Conservation (phyloP, 306 rosid species). For the Prinsepia uniflora region DNA sequence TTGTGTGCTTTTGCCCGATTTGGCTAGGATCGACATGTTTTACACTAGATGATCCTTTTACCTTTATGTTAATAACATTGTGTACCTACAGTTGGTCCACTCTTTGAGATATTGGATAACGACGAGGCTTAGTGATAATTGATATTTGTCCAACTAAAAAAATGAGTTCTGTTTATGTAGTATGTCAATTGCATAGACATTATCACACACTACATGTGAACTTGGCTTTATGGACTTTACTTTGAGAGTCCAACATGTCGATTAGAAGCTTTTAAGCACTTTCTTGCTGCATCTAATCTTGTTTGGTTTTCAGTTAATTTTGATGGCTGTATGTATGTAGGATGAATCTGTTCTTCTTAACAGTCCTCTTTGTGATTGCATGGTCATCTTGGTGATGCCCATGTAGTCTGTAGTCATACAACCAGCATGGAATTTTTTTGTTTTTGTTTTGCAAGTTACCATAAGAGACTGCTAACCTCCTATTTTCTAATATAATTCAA, state of each 20-base stretch:
- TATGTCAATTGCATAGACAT: not conserved
- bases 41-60: not conserved
- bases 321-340: not conserved
- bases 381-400: not conserved
- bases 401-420: not conserved
- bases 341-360: not conserved
- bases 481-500: not conserved
- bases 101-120: not conserved
- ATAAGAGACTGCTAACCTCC: not conserved
- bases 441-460: not conserved
- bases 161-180: not conserved
- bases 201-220: not conserved
- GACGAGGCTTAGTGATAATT: not conserved
- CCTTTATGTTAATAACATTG: not conserved
- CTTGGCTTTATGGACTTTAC: not conserved
- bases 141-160: not conserved
- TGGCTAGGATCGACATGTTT: constrained; percentile 1
- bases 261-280: not conserved
- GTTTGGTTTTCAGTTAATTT: not conserved
- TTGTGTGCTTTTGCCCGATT: not conserved
- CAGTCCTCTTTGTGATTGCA: not conserved
- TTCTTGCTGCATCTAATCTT: not conserved
- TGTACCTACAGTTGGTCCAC: not conserved
- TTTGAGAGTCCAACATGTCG: not conserved
- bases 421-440: not conserved